Base-by-base conservation (phyloP, 208 protist genomes). In the Crithidia acanthocephali region DNA sequence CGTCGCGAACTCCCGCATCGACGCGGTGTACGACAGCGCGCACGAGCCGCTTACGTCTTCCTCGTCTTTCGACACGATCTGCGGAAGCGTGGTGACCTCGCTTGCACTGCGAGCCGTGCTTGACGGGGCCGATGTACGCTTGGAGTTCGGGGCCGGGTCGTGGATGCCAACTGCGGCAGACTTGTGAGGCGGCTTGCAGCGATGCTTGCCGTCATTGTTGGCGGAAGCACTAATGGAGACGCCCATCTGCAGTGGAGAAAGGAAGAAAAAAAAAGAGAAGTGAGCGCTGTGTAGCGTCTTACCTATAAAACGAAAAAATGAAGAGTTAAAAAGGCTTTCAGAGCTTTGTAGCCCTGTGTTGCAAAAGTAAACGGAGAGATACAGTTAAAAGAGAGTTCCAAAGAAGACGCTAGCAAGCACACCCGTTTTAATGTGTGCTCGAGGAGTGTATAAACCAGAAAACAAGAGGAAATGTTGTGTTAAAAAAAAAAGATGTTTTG, bases 1-100 rank as follows among this genome's bases (percentile, higher is more conserved):
- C 2, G 2, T 28, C 15, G n/a, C 53, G 6, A 28, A 8, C 2
- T 52, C 28, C 2, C 40, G 59, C 44, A 52, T 13, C 28, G 61
- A 56, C 3, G 45, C 47, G 47, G n/a, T 66, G 20, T 25, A n/a
- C 10, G 61, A 66, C 47, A 66, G 28, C 7, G 25, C 45, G 47
- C 37, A 59, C 6, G 48, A 50, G 28, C 23, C 13, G 51, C 33
- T 37, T 10, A 40, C n/a, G 40, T 22, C 42, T 18, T 53, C 35
- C 15, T 42, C 42, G 2, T 48, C 42, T 27, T 61, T 53, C 18
- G 16, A 13, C 2, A 52, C 11, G 2, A 22, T 15, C 5, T 37
- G 59, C 9, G 37, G n/a, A 18, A 62, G 37, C 37, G 22, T 33
- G 2, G 9, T 2, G 2, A 22, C 37, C 33, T 62, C 57, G 16